Evolutionary conservation across 2,329 filamentous ascomycete species (phyloP).

Genomic region (Cryphonectria carpinicola): DNA sequence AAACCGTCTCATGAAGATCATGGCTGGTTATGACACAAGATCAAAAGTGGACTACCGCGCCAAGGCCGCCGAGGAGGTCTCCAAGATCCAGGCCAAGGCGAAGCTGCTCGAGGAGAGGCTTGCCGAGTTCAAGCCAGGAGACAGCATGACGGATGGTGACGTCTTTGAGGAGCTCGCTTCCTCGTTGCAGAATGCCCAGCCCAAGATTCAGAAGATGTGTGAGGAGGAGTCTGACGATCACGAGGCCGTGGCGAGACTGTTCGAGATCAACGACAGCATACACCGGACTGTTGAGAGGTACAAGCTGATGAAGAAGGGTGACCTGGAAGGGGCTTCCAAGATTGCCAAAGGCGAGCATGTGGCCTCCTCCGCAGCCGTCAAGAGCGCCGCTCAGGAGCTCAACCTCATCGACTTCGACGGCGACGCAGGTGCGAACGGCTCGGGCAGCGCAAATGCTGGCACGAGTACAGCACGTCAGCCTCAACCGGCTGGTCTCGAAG

Average conservation of each 20-base stretch:
- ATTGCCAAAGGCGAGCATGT: slow-evolving; percentile 75
- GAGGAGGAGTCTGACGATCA: slow-evolving; percentile 97
- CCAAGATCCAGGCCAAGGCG: slow-evolving; percentile 94
- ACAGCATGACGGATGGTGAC: slow-evolving; percentile 71
- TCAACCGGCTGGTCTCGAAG: slow-evolving; percentile 69
- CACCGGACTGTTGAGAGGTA: slow-evolving; percentile 95
- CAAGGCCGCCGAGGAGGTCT: slow-evolving; percentile 94
- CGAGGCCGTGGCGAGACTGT: slow-evolving; percentile 90
- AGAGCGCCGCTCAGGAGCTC: slow-evolving; percentile 71
- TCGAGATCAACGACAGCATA: slow-evolving; percentile 99
- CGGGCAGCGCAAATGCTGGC: slow-evolving; percentile 35
- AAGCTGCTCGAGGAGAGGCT: slow-evolving; percentile 90
- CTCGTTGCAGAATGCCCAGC: slow-evolving; percentile 88
- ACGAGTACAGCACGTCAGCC: slow-evolving; percentile 50
- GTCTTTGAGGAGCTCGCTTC: slow-evolving; percentile 84
- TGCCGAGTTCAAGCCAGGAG: slow-evolving; percentile 79
- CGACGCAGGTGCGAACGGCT: slow-evolving; percentile 59
- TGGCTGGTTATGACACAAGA: slow-evolving; percentile 95
- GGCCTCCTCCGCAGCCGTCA: slow-evolving; percentile 50
- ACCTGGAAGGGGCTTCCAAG: slow-evolving; percentile 79
- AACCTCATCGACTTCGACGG: slow-evolving; percentile 92
- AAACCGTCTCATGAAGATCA: slow-evolving; percentile 97
- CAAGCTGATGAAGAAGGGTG: slow-evolving; percentile 93
- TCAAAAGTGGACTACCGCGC: slow-evolving; percentile 97
- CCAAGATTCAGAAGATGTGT: slow-evolving; percentile 99